A percentile compares a stretch with the other conserved stretches of the same genome.
Conservation (phyloP, 2,329 filamentous ascomycete species). For the Fusarium begoniae region DNA sequence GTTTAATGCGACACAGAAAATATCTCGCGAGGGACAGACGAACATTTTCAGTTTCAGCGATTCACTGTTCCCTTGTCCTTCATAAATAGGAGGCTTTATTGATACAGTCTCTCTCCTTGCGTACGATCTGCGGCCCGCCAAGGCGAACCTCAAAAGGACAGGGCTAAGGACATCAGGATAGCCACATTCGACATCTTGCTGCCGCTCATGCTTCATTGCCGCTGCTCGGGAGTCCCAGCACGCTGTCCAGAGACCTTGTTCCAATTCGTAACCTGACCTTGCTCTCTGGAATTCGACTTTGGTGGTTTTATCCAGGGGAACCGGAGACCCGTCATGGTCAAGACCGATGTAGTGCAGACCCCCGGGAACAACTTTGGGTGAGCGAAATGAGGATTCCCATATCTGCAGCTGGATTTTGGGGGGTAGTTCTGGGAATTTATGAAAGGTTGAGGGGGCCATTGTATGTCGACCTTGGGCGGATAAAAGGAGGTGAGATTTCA, state of each 20-base stretch:
- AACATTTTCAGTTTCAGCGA: no score
- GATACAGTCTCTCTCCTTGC: neutral
- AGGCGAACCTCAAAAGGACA: neutral
- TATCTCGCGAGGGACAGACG: neutral
- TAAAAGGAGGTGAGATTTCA: neutral
- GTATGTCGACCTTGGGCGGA: neutral
- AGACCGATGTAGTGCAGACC: neutral
- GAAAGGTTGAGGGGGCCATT: neutral
- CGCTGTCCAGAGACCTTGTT: neutral
- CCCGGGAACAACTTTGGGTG: neutral
- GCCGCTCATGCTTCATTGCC: neutral
- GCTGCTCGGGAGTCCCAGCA: neutral
- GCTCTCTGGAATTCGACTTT: no score
- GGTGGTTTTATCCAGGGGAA: no score
- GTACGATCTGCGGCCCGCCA: neutral
- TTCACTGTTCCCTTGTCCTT: neutral
- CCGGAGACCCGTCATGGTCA: rapidly evolving
- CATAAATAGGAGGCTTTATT: neutral
- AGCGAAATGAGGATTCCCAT: neutral
- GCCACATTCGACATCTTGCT: neutral
- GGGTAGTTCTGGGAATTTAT: neutral
- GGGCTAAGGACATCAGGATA: neutral
- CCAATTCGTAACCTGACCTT: neutral
- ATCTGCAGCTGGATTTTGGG: neutral
- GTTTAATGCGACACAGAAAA: neutral